Evolutionary conservation across 2,329 filamentous ascomycete genomes (phyloP), one percentile per base, ranked within the genome.

Genomic region (Botryosphaeria dothidea): DNA sequence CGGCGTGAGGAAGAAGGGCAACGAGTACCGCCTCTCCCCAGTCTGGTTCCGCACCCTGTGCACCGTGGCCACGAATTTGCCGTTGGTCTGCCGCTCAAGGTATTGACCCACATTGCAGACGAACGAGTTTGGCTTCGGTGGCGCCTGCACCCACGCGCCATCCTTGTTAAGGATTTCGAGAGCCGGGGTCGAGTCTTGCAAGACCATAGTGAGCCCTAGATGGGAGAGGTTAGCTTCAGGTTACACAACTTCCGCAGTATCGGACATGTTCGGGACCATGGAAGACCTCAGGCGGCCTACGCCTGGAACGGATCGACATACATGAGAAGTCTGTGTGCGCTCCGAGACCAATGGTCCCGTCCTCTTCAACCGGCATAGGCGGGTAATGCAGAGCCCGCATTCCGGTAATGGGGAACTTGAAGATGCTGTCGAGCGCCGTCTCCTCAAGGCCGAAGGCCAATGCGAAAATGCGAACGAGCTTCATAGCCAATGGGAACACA

Each of bases 151-250:
- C 78, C 78, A 81, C 1, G 73, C 64, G 4, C 77, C 79, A 41
- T 79, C 77, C n/a, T 71, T 74, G 65, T 80, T 80, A 2, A 80
- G 72, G 0, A 81, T 79, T 62, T 81, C 77, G 21, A 81, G 73
- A 46, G 56, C 1, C 36, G 56, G 56, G n/a, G 46, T 27, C 13
- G 56, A 46, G 41, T 60, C 56, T 21, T 60, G 56, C 25, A 60
- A 27, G 41, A 60, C 56, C 72, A 73, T 15, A 68, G 56, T 60
- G 23, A 60, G 56, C 56, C 56, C 56, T 60, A 21, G 56, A 3
- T 21, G 4, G 29, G 25, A n/a, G 13, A 29, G 21, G 6, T 34
- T 68, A 1, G 71, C 67, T 8, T 61, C 62, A 62, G 73, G 73
- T 68, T 75, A 72, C 13, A 74, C 67, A 19, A 21, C 51, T 23